Conservation (phyloP, 2,329 filamentous ascomycete species). For the Setomelanomma holmii region DNA sequence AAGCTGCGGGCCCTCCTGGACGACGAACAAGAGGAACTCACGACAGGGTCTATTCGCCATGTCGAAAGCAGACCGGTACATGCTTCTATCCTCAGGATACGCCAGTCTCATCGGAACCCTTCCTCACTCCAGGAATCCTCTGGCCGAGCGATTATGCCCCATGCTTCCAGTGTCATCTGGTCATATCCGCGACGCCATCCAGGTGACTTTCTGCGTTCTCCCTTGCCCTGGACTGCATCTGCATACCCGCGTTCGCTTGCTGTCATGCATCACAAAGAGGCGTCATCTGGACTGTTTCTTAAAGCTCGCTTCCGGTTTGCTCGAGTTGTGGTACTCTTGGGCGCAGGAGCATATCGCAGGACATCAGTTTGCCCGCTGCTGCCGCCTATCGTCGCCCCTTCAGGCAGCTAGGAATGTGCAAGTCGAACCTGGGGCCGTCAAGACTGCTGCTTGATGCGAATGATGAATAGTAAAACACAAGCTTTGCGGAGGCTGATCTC, state of each 20-base stretch:
- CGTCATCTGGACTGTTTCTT: slow-evolving; percentile 20
- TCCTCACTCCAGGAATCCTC: too few species aligned
- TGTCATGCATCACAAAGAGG: slow-evolving; percentile 22
- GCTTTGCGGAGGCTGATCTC: slow-evolving; percentile 30
- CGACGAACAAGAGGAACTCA: too few species aligned
- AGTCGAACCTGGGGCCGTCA: slow-evolving; percentile 2
- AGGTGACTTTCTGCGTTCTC: slow-evolving; percentile 12
- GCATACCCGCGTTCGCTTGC: slow-evolving; percentile 3
- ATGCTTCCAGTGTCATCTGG: slow-evolving; percentile 13
- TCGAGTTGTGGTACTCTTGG: slow-evolving; percentile 2
- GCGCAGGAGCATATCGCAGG: not conserved
- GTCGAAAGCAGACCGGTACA: too few species aligned
- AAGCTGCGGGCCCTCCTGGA: too few species aligned
- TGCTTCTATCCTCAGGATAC: too few species aligned
- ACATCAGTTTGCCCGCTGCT: not conserved
- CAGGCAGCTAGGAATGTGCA: slow-evolving; percentile 5
- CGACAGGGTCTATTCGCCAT: too few species aligned
- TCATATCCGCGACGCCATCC: slow-evolving; percentile 12
- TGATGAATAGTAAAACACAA: slow-evolving; percentile 4
- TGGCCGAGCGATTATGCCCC: not conserved
- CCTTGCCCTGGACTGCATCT: slow-evolving; percentile 4
- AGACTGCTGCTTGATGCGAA: not conserved
- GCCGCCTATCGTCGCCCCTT: slow-evolving; percentile 11
- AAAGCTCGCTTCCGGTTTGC: slow-evolving; percentile 1
- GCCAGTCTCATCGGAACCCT: too few species aligned